Evolutionary conservation across 139 green algal species (phyloP).

Genomic region (Chlamydomonas applanata): DNA sequence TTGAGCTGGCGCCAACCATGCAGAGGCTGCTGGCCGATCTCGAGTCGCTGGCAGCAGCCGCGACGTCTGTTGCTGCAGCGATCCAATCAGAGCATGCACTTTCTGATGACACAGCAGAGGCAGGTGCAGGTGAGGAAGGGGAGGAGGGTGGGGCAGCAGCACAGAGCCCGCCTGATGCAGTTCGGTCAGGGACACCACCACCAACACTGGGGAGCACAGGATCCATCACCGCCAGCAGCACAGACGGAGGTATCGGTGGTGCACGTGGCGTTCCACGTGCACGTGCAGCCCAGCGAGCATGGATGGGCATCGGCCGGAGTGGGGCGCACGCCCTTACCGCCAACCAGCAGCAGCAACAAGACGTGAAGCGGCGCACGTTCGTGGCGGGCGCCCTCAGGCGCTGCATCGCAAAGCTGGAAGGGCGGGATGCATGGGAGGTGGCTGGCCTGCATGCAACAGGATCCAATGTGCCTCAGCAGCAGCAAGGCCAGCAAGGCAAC

Average conservation of each 20-base stretch:
- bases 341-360: too few relatives aligned
- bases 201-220: too few relatives aligned
- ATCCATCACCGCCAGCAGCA: too few relatives aligned
- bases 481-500: slow-evolving; percentile 9
- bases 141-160: too few relatives aligned
- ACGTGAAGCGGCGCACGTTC: slow-evolving; percentile 25
- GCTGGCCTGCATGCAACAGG: background rate
- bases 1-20: background rate
- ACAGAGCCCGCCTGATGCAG: too few relatives aligned
- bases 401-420: slow-evolving; percentile 43
- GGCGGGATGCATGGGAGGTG: slow-evolving; percentile 17
- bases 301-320: too few relatives aligned
- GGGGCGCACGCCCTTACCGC: too few relatives aligned
- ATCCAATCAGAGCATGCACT: slow-evolving; percentile 41
- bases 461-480: slow-evolving; percentile 4
- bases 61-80: slow-evolving; percentile 39
- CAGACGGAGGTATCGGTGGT: too few relatives aligned
- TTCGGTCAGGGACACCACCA: too few relatives aligned
- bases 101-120: background rate
- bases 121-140: too few relatives aligned
- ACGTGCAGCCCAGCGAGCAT: slow-evolving; percentile 13
- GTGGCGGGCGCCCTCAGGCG: slow-evolving; percentile 29
- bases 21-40: slow-evolving; percentile 28
- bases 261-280: too few relatives aligned
- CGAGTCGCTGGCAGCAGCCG: slow-evolving; percentile 33